A percentile compares a stretch with the other conserved stretches of the same genome.
These are phyloP conservation scores for Cutaneotrichosporon sp. DNA, from an alignment of 1,284 basidiomycete species.

Conservation along the genomic window DNA sequence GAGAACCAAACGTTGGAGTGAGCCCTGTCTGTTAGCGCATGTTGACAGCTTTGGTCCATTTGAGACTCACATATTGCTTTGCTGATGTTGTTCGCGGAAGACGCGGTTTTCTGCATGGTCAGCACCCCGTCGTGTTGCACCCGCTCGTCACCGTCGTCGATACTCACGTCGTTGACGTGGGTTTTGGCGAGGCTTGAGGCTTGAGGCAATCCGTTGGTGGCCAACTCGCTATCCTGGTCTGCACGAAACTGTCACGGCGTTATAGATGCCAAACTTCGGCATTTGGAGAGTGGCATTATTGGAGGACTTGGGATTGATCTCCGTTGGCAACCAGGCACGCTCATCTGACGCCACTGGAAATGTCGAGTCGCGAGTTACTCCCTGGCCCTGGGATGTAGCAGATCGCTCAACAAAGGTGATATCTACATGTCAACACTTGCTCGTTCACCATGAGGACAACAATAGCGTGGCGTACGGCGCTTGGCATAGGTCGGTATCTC, in stretches of 20 bases:
- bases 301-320: background rate
- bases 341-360: background rate
- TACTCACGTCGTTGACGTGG: constrained; percentile 28
- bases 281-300: background rate
- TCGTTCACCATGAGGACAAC: constrained; percentile 4
- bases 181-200: constrained; percentile 20
- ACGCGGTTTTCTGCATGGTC: constrained; percentile 20
- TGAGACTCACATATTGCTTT: constrained; percentile 25
- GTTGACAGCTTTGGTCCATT: background rate
- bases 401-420: background rate
- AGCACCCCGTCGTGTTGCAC: background rate
- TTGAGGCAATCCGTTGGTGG: background rate
- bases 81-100: constrained; percentile 13
- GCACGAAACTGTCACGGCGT: background rate
- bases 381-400: background rate
- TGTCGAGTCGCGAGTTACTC: background rate
- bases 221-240: background rate
- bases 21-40: constrained; percentile 42
- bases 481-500: background rate
- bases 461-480: background rate
- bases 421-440: background rate
- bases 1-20: constrained; percentile 56
- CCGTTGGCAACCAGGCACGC: background rate
- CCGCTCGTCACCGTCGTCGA: background rate
- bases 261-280: constrained; percentile 11